A percentile compares a stretch with the other conserved stretches of the same genome.
Evolutionary conservation across 2,329 filamentous ascomycete genomes (phyloP).

Genomic region (Cladophialophora immunda): DNA sequence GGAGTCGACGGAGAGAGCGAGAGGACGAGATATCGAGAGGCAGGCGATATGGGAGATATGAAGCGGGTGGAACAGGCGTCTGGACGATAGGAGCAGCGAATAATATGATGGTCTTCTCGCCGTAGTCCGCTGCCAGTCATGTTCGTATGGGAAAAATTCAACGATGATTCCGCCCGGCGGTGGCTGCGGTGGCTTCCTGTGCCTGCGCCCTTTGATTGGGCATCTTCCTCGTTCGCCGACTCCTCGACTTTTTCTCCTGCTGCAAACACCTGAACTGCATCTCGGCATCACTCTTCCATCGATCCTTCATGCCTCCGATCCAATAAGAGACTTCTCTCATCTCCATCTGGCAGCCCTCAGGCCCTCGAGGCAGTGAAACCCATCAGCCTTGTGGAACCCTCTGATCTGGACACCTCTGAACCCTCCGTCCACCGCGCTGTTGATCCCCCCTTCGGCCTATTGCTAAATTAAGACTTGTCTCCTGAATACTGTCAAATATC

Average conservation of each 20-base stretch:
- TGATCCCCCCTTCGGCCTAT: slow-evolving; percentile 19
- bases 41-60: neutral
- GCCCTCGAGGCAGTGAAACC: slow-evolving; percentile 6
- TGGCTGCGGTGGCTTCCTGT: neutral
- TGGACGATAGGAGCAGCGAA: neutral
- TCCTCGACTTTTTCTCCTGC: neutral
- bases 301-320: slow-evolving; percentile 8
- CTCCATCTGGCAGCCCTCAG: neutral
- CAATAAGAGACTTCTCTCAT: slow-evolving; percentile 1
- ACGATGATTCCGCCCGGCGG: neutral
- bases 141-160: neutral
- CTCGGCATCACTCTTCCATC: neutral
- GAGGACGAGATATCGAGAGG: neutral
- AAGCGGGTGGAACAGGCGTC: neutral
- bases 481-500: neutral
- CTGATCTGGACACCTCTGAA: neutral
- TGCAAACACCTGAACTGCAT: neutral
- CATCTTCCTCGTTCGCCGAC: neutral
- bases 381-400: slow-evolving; percentile 33
- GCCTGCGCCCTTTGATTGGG: neutral
- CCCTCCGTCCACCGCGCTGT: neutral
- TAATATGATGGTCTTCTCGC: neutral
- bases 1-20: neutral
- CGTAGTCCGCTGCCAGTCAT: neutral
- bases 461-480: slow-evolving; percentile 29